Evolutionary conservation across 306 rosid species (phyloP).

Genomic region (Rubus idaeus): DNA sequence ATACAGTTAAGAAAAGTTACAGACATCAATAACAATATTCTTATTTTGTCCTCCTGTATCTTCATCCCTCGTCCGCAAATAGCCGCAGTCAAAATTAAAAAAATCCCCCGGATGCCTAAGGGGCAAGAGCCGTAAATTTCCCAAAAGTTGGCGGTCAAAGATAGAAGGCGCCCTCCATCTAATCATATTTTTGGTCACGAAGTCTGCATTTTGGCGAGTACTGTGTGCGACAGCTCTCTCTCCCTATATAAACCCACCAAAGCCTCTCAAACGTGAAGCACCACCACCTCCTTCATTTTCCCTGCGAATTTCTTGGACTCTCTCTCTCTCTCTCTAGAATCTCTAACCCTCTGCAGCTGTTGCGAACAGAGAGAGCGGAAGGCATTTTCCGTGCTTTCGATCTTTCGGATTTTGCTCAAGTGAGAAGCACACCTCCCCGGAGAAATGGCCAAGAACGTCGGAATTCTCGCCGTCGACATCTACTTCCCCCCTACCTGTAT

Average conservation of each 20-base stretch:
- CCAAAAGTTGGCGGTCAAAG: constrained; percentile 15
- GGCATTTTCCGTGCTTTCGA: neutral
- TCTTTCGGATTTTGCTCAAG: constrained; percentile 2
- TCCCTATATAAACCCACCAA: constrained; percentile 14
- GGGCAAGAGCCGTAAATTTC: constrained; percentile 10
- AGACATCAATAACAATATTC: no score
- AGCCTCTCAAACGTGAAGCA: constrained; percentile 2
- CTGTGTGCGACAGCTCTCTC: neutral
- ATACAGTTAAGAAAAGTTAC: no score
- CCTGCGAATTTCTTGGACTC: neutral
- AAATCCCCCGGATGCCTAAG: neutral
- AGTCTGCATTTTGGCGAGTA: constrained; percentile 17
- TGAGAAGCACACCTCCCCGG: neutral
- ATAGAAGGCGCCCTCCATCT: constrained; percentile 6
- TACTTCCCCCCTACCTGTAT: constrained; percentile 84
- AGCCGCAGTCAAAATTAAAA: neutral
- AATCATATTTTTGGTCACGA: neutral
- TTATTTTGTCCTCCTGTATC: no score
- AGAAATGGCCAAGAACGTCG: constrained; percentile 82
- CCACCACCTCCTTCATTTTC: constrained; percentile 15
- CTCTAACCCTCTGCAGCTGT: neutral
- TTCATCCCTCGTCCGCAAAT: no score
- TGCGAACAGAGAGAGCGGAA: constrained; percentile 1
- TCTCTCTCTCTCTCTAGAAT: constrained; percentile 7
- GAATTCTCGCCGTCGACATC: constrained; percentile 91